Evolutionary conservation across 73 alveolate species (phyloP).

Genomic region (Paramecium biaurelia): DNA sequence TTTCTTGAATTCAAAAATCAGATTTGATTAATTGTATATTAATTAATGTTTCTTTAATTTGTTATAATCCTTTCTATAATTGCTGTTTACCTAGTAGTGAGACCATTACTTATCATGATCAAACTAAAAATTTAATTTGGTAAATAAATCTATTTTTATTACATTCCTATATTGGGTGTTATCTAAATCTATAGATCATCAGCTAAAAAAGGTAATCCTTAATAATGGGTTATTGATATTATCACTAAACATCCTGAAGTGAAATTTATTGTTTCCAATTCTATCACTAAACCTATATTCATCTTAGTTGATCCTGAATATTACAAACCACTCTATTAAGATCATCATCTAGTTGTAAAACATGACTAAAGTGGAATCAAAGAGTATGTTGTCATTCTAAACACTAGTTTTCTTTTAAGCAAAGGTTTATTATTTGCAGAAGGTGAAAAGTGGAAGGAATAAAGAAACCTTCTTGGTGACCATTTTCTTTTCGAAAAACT

Average conservation of each 20-base stretch:
- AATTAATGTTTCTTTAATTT: background rate
- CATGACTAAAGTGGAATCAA: background rate
- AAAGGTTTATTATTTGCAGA: background rate
- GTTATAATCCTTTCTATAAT: background rate
- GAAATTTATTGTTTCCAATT: background rate
- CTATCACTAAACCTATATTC: background rate
- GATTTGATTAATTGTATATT: background rate
- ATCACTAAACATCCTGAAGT: background rate
- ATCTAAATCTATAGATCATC: background rate
- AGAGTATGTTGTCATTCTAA: background rate
- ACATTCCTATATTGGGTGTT: background rate
- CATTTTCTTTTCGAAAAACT: background rate
- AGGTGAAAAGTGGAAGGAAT: slow-evolving; percentile 17
- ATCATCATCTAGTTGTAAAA: background rate
- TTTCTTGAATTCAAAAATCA: background rate
- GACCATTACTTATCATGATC: background rate
- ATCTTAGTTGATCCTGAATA: slow-evolving; percentile 21
- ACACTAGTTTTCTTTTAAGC: background rate
- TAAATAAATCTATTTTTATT: background rate
- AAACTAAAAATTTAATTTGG: background rate
- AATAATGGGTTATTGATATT: background rate
- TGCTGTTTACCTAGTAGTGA: background rate
- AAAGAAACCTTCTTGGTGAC: background rate
- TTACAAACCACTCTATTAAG: slow-evolving; percentile 11
- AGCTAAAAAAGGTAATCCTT: background rate